These are phyloP conservation scores for Podila verticillata DNA, from an alignment of 192 early-diverging fungal genomes.

Conservation along the genomic window DNA sequence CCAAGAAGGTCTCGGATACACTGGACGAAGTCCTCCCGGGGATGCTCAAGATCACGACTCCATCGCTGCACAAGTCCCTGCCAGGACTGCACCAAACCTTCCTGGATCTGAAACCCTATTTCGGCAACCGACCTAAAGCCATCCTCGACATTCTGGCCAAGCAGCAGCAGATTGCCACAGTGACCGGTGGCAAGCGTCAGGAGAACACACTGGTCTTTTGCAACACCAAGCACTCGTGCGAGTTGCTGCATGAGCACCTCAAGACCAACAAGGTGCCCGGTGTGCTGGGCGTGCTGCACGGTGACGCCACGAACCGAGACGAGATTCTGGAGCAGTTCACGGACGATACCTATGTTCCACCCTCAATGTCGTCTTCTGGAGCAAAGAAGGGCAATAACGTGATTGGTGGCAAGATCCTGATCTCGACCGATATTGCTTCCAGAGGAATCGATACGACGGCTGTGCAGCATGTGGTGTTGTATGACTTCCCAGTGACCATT, in stretches of 20 bases:
- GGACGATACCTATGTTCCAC: conserved; percentile 23
- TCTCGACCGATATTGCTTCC: conserved; percentile 92
- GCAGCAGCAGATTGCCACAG: conserved; percentile 21
- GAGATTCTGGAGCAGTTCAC: conserved; percentile 55
- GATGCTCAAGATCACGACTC: conserved; percentile 79
- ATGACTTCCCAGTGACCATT: conserved; percentile 90
- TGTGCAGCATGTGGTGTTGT: conserved; percentile 89
- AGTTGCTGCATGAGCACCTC: conserved; percentile 64
- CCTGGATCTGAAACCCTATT: conserved; percentile 74
- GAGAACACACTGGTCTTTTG: conserved; percentile 88
- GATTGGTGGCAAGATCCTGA: conserved; percentile 65
- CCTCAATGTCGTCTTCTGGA: not conserved
- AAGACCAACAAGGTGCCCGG: conserved; percentile 60
- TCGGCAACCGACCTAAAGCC: conserved; percentile 75
- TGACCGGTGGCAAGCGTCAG: conserved; percentile 49
- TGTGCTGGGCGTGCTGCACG: conserved; percentile 56
- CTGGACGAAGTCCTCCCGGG: conserved; percentile 66
- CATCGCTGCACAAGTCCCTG: conserved; percentile 79
- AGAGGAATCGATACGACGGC: conserved; percentile 90
- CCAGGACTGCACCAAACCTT: conserved; percentile 83
- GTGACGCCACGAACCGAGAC: conserved; percentile 51
- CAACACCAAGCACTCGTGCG: conserved; percentile 75
- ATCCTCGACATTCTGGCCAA: conserved; percentile 77
- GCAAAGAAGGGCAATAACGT: conserved; percentile 17
- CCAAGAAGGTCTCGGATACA: conserved; percentile 69